These are phyloP conservation scores for Stemphylium lycopersici DNA, from an alignment of 2,329 filamentous ascomycete species.

Conservation along the genomic window DNA sequence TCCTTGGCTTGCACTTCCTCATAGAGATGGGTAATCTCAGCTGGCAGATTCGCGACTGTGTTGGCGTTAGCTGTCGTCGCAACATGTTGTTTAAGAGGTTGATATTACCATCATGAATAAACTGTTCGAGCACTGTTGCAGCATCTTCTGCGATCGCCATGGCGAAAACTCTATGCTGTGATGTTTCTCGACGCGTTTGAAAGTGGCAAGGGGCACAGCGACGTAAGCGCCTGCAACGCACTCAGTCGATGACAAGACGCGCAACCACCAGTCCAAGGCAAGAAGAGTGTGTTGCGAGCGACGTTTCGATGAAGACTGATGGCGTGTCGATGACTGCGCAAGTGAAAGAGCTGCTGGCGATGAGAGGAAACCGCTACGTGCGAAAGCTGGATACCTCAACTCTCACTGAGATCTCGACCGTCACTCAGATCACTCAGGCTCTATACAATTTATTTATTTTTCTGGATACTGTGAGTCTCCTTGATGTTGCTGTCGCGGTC, in stretches of 20 bases:
- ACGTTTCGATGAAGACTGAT: slow-evolving; percentile 26
- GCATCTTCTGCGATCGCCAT: slow-evolving; percentile 62
- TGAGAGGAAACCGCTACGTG: slow-evolving; percentile 8
- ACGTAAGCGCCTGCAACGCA: not conserved
- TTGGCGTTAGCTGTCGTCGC: slow-evolving; percentile 14
- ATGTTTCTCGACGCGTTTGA: not conserved
- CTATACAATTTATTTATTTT: not conserved
- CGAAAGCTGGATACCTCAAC: not conserved
- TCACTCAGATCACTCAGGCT: not conserved
- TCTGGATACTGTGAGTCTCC: not conserved
- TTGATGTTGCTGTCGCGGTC: slow-evolving; percentile 1
- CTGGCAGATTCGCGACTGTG: slow-evolving; percentile 75
- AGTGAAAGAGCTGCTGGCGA: slow-evolving; percentile 15
- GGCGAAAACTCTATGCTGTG: not conserved
- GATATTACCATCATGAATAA: slow-evolving; percentile 67
- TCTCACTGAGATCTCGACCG: not conserved
- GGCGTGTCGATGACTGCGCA: slow-evolving; percentile 22
- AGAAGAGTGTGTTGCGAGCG: slow-evolving; percentile 1
- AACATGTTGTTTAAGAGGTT: not conserved
- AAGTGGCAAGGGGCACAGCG: not conserved
- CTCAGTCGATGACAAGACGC: not conserved
- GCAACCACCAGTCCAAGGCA: not conserved
- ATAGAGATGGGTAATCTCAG: slow-evolving; percentile 81
- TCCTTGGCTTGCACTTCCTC: slow-evolving; percentile 86
- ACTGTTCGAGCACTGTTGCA: slow-evolving; percentile 77